Evolutionary conservation across 1,284 basidiomycete species (phyloP).

Genomic region (Rhodofomes roseus): DNA sequence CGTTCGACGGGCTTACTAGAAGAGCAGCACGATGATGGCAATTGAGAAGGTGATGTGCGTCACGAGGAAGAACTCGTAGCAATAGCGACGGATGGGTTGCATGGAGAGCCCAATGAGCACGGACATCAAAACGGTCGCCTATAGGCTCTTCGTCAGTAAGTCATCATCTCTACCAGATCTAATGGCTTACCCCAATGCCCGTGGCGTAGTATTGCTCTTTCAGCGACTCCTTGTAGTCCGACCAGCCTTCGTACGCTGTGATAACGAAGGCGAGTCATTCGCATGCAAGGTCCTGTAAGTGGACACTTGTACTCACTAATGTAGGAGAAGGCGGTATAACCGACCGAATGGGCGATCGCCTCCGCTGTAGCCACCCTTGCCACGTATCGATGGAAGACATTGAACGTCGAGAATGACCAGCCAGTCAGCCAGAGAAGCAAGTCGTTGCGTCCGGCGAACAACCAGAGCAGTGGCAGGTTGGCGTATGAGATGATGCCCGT

Average conservation of each 20-base stretch:
- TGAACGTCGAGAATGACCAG: background rate
- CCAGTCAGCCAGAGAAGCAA: background rate
- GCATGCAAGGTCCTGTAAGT: too few relatives aligned
- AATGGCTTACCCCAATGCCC: background rate
- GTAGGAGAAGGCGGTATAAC: background rate
- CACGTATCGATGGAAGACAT: background rate
- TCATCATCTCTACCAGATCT: background rate
- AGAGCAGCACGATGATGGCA: background rate
- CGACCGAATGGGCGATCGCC: background rate
- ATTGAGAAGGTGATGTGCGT: background rate
- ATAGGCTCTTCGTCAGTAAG: background rate
- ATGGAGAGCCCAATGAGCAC: background rate
- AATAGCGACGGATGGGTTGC: background rate
- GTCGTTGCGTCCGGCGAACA: background rate
- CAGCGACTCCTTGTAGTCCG: background rate
- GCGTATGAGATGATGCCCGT: background rate
- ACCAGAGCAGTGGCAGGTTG: background rate
- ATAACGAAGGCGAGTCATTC: background rate
- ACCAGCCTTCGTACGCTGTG: background rate
- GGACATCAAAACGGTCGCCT: background rate
- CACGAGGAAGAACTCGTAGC: background rate
- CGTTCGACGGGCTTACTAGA: background rate
- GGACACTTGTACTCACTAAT: background rate
- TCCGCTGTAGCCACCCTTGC: background rate
- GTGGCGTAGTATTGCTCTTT: background rate